Percentiles rank a stretch among this genome's conserved stretches.
phyloP scores from a whole-genome alignment of 306 rosid genomes.

The Quercus aquifolioides region DNA sequence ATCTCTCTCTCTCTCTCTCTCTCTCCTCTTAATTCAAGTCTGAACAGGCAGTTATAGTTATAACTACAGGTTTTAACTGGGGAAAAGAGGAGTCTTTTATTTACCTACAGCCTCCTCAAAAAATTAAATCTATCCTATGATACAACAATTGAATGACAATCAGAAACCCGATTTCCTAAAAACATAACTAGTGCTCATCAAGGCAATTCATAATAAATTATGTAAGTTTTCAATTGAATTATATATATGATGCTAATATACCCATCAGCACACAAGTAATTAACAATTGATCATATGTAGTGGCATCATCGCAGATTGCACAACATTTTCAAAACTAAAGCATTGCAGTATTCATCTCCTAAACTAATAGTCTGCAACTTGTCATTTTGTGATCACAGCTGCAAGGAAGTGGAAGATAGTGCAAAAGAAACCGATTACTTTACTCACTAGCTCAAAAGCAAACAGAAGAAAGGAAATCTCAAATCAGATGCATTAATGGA shows the following conservation, averaged over 20 bases:
- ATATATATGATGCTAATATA: not conserved
- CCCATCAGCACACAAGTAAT: not conserved
- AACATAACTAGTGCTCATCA: not conserved
- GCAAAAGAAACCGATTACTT: not conserved
- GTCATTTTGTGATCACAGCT: not conserved
- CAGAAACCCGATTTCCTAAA: not conserved
- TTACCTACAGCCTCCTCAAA: not conserved
- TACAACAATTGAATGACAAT: not conserved
- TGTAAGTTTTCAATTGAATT: not conserved
- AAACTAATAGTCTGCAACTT: too few relatives aligned
- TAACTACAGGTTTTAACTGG: slow-evolving; percentile 29
- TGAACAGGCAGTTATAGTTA: slow-evolving; percentile 44
- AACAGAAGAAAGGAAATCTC: not conserved
- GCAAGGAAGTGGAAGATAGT: not conserved
- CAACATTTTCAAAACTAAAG: not conserved
- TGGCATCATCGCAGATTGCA: not conserved
- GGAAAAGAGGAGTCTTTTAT: not conserved
- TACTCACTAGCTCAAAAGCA: not conserved
- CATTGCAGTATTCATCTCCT: not conserved
- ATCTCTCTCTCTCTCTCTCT: not conserved
- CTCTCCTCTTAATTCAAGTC: slow-evolving; percentile 11
- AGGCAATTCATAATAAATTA: not conserved
- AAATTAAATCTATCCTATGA: not conserved
- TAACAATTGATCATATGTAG: not conserved
- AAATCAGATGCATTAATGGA: not conserved